Percentiles rank a stretch among this genome's conserved stretches.
phyloP scores from a whole-genome alignment of 148 eudicot genomes.

The Spergularia marina region DNA sequence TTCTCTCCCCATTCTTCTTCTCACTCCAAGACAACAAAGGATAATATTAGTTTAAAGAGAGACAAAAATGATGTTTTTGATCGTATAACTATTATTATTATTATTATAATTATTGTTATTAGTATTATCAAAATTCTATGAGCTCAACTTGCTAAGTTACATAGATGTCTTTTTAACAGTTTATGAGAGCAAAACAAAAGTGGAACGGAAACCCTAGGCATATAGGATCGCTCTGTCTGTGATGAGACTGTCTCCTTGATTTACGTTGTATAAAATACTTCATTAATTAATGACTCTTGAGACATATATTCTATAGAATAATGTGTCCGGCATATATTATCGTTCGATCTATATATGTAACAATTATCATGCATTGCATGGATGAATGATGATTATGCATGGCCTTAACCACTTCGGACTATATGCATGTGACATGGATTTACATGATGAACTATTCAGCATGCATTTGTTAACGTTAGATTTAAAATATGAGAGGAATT shows the following conservation, averaged over 20 bases:
- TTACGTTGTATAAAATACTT: slow-evolving; percentile 4
- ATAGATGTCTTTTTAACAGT: not conserved
- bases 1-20: slow-evolving; percentile 3
- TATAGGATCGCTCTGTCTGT: slow-evolving; percentile 27
- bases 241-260: slow-evolving; percentile 16
- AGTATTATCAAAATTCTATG: slow-evolving; percentile 22
- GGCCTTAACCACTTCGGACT: not conserved
- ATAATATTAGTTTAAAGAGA: slow-evolving; percentile 16
- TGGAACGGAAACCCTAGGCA: slow-evolving; percentile 35
- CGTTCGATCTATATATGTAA: no score
- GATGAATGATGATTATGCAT: not conserved
- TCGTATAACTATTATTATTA: slow-evolving; percentile 10
- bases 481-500: no score
- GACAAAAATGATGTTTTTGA: slow-evolving; percentile 22
- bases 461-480: no score
- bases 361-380: not conserved
- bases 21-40: slow-evolving; percentile 18
- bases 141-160: not conserved
- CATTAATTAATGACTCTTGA: not conserved
- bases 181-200: not conserved
- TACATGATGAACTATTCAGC: not conserved
- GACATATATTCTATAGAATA: slow-evolving; percentile 16
- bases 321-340: not conserved
- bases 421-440: not conserved
- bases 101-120: not conserved